These are phyloP conservation scores for Didymosphaeria variabile DNA, from an alignment of 2,329 filamentous ascomycete genomes.

Conservation along the genomic window DNA sequence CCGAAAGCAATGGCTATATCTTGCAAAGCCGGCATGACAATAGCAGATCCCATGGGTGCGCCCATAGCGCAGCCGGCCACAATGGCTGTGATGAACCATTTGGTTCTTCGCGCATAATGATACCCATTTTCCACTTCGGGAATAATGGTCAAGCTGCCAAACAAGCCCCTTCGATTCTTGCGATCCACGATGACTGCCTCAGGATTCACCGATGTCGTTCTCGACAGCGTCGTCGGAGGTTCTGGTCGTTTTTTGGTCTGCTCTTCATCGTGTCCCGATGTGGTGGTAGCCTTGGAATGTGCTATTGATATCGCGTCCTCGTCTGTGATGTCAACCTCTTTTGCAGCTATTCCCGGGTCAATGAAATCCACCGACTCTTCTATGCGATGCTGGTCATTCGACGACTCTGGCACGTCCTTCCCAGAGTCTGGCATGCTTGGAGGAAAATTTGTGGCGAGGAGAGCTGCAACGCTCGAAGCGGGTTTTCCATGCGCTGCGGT, in stretches of 20 bases:
- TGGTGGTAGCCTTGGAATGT: conserved; percentile 34
- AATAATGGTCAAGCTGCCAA: conserved; percentile 74
- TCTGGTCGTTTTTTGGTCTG: conserved; percentile 12
- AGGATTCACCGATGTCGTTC: conserved; percentile 45
- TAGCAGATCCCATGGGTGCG: conserved; percentile 83
- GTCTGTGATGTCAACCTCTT: conserved; percentile 22
- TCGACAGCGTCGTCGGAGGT: conserved; percentile 31
- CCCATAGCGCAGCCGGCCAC: conserved; percentile 79
- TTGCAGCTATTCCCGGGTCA: conserved; percentile 14
- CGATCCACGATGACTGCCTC: conserved; percentile 60
- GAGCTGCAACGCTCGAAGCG: background rate
- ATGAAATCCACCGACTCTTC: conserved; percentile 9
- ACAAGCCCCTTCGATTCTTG: conserved; percentile 72
- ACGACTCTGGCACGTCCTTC: conserved; percentile 11
- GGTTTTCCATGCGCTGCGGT: conserved; percentile 1
- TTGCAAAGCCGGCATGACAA: conserved; percentile 70
- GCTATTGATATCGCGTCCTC: conserved; percentile 33
- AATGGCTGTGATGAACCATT: conserved; percentile 84
- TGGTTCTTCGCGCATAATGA: conserved; percentile 75
- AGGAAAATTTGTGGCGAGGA: background rate
- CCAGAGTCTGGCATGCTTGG: conserved; percentile 20
- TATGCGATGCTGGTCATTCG: conserved; percentile 1
- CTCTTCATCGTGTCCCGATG: conserved; percentile 33
- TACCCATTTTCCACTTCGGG: conserved; percentile 82
- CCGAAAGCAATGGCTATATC: conserved; percentile 45